Conservation (phyloP, 140 eudicot genomes). For the Senecio squalidus region DNA sequence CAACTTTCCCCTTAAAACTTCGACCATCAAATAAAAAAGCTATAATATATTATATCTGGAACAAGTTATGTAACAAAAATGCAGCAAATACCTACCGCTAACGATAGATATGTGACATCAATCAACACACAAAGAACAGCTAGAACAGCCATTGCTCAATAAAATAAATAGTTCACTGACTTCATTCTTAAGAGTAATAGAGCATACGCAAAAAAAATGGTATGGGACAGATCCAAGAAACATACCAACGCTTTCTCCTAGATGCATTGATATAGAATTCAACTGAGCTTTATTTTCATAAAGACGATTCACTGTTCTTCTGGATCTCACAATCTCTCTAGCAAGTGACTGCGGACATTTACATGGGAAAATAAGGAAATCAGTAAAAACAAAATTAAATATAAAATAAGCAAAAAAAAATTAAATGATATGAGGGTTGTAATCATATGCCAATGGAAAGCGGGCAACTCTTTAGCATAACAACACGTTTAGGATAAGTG, state of each 20-base stretch:
- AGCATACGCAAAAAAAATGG: constrained; percentile 3
- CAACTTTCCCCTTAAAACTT: neutral
- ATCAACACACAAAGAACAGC: constrained; percentile 4
- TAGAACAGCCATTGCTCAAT: neutral
- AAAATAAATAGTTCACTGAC: no score
- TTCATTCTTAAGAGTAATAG: neutral
- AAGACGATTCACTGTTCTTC: constrained; percentile 88
- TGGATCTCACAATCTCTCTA: constrained; percentile 78
- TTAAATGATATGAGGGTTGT: neutral
- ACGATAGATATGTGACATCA: neutral
- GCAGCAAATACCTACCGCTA: neutral
- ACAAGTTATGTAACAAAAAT: neutral
- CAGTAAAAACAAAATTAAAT: neutral
- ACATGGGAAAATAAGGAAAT: constrained; percentile 13
- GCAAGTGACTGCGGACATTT: constrained; percentile 70
- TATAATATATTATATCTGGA: neutral
- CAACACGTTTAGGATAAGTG: neutral
- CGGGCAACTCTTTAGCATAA: neutral
- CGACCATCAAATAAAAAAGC: neutral
- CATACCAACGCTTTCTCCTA: constrained; percentile 98
- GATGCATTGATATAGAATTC: constrained; percentile 97
- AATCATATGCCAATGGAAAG: neutral
- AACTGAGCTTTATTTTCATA: constrained; percentile 94
- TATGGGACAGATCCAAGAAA: no score
- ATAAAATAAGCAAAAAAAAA: neutral